Evolutionary conservation across 2,329 filamentous ascomycete genomes (phyloP).

Genomic region (Teratosphaeria viscida): DNA sequence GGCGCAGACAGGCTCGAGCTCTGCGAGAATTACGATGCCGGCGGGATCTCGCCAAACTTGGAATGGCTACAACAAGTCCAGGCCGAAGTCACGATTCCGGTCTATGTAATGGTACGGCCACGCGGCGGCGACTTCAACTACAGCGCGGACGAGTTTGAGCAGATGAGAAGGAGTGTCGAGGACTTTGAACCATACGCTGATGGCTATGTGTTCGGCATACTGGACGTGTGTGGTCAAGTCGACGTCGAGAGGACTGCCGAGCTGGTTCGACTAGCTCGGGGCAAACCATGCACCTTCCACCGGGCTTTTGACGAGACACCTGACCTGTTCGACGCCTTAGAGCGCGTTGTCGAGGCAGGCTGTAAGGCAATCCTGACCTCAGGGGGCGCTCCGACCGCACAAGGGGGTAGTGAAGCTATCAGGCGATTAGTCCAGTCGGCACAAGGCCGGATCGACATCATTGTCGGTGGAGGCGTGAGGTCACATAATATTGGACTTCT

Average conservation of each 20-base stretch:
- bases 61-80: constrained; percentile 18
- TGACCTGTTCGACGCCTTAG: constrained; percentile 23
- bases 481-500: constrained; percentile 32
- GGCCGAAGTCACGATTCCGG: constrained; percentile 27
- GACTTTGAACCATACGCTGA: constrained; percentile 27
- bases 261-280: constrained; percentile 33
- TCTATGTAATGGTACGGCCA: constrained; percentile 46
- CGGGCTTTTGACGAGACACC: constrained; percentile 40
- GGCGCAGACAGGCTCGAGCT: constrained; percentile 45
- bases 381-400: constrained; percentile 29
- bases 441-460: constrained; percentile 30
- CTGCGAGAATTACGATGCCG: constrained; percentile 31
- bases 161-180: constrained; percentile 34
- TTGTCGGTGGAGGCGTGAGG: constrained; percentile 43
- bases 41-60: constrained; percentile 33
- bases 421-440: constrained; percentile 21
- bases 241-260: constrained; percentile 32
- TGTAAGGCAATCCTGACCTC: constrained; percentile 41
- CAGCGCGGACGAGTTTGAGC: constrained; percentile 28
- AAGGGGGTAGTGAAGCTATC: constrained; percentile 27
- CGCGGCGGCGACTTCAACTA: constrained; percentile 39
- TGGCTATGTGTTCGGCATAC: constrained; percentile 45
- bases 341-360: constrained; percentile 32
- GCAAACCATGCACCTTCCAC: constrained; percentile 44
- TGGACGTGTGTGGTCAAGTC: constrained; percentile 25